Evolutionary conservation across 2,329 filamentous ascomycete genomes (phyloP), one percentile per base, ranked within the genome.

Genomic region (Fusarium gaditjirri): DNA sequence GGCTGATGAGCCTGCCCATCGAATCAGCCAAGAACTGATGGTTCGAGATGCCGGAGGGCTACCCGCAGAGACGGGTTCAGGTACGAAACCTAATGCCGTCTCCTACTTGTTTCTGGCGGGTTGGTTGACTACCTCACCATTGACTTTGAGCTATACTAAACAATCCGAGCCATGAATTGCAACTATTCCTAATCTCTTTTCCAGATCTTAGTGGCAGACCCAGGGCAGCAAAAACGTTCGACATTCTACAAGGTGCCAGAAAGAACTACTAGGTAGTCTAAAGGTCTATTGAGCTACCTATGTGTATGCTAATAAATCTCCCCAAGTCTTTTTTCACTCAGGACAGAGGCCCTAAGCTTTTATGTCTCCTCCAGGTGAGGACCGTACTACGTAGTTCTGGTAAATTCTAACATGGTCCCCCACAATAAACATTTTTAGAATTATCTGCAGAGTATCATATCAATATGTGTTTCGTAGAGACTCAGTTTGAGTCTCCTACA

Each of bases 381-480:
- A 47, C 42, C 42, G n/a, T 31, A 31, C 23, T 44, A 29, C 8
- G 44, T 31, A 31, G 21, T 33, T 53, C 23, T n/a, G 41, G 56
- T 44, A 50, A n/a, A 50, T 62, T 50, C 39, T 38, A 25, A 36
- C 42, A n/a, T 41, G 53, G 38, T 42, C 39, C 56, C 38, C 60
- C 43, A 42, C 38, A 36, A 38, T 44, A n/a, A 29, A 41, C 52
- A 53, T 38, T 67, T 67, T 68, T 55, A 29, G 44, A 46, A 50
- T 33, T 33, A 38, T 36, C 25, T 27, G 5, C 25, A 25, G 5
- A 25, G 5, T 25, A 25, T 25, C 25, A 25, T 25, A 23, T 35
- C 60, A 35, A 53, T 31, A 16, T 38, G 49, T 33, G 21, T 41
- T 33, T 61, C n/a, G 31, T n/a, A 17, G n/a, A 8, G 36, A 39